Evolutionary conservation across 129 eudicot genomes (phyloP).

Genomic region (Kitagawia praeruptora): DNA sequence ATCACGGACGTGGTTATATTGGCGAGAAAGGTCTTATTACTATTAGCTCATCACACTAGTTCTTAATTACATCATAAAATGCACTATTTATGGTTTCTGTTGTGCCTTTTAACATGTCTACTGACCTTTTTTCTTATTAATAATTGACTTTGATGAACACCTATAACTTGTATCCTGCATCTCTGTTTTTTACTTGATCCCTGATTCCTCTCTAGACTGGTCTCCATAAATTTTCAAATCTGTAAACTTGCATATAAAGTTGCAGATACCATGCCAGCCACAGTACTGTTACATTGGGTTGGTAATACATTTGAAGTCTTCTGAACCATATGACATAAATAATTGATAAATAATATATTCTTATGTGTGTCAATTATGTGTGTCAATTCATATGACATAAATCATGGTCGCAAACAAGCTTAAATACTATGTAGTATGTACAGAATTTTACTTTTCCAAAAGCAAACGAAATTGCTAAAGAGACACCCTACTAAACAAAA

Average conservation of each 20-base stretch:
- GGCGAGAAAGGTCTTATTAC: constrained; percentile 51
- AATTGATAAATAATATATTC: too few species aligned
- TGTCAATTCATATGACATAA: neutral
- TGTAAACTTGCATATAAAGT: neutral
- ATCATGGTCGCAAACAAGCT: neutral
- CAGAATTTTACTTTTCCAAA: neutral
- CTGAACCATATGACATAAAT: too few species aligned
- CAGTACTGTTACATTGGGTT: neutral
- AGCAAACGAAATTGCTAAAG: neutral
- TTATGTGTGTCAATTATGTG: too few species aligned
- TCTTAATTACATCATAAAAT: neutral
- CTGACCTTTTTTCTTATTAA: neutral
- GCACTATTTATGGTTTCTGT: neutral
- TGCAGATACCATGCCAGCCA: neutral
- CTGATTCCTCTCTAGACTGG: neutral
- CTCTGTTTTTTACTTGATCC: neutral
- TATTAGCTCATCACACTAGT: neutral
- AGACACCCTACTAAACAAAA: neutral
- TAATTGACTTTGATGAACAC: neutral
- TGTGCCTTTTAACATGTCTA: neutral
- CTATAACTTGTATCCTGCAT: neutral
- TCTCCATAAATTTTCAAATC: neutral
- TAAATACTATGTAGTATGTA: too few species aligned
- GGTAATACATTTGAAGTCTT: too few species aligned
- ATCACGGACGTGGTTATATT: constrained; percentile 39